Evolutionary conservation across 768 basidiomycete genomes (phyloP).

Genomic region (Calocera viscosa): DNA sequence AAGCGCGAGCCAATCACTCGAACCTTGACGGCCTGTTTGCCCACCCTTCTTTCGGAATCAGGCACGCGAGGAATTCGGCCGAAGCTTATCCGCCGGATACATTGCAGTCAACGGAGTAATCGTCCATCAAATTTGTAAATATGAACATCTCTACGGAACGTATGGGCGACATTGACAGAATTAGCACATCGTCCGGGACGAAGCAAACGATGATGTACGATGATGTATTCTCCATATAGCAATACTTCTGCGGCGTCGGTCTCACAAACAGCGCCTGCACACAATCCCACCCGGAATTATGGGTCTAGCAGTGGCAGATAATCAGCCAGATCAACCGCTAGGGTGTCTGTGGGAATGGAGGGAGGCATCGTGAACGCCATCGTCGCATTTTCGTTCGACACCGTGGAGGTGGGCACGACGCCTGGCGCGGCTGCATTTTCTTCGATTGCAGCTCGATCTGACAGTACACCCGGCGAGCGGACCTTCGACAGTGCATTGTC

Average conservation of each 20-base stretch:
- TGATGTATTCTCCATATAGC: neutral
- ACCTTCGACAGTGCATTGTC: neutral
- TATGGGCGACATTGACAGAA: no score
- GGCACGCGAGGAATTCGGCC: neutral
- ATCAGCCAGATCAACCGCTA: neutral
- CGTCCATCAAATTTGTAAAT: neutral
- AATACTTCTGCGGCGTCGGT: neutral
- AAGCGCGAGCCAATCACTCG: neutral
- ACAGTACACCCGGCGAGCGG: neutral
- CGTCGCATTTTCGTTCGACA: neutral
- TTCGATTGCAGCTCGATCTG: neutral
- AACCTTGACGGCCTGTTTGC: neutral
- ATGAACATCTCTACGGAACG: neutral
- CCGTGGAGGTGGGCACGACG: neutral
- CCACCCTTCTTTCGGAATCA: neutral
- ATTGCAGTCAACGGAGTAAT: neutral
- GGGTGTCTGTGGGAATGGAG: neutral
- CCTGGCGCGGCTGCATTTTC: neutral
- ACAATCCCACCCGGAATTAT: neutral
- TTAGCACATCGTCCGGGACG: neutral
- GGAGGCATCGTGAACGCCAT: neutral
- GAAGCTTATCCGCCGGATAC: neutral
- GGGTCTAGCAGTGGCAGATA: neutral
- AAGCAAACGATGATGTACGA: neutral
- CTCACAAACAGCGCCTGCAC: neutral